Conservation (phyloP, 495 filamentous ascomycete species). For the Aspergillus diversus region DNA sequence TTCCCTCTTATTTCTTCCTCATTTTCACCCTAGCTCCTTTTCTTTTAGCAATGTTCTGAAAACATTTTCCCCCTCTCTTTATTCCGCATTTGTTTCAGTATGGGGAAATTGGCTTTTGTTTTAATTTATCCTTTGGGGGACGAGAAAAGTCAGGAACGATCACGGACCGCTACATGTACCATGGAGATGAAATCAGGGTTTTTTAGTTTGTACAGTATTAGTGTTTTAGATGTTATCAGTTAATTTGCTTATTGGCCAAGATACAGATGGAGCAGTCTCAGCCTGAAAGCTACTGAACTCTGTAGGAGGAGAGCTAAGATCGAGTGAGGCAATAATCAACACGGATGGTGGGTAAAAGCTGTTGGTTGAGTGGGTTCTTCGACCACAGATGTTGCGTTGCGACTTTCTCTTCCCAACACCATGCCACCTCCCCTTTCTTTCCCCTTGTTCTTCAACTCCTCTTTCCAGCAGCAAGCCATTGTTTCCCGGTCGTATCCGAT, state of each 20-base stretch:
- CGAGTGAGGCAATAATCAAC: background rate
- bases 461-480: conserved; percentile 11
- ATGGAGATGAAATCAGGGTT: conserved; percentile 12
- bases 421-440: conserved; percentile 19
- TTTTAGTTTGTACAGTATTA: conserved; percentile 22
- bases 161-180: conserved; percentile 4
- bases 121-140: conserved; percentile 26
- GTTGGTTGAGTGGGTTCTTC: conserved; percentile 5
- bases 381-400: background rate
- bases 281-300: conserved; percentile 2
- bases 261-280: background rate
- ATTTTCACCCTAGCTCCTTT: conserved; percentile 9
- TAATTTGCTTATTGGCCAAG: conserved; percentile 9
- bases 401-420: background rate
- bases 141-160: conserved; percentile 28
- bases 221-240: conserved; percentile 14
- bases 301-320: conserved; percentile 5
- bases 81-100: conserved; percentile 20
- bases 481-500: conserved; percentile 15
- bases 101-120: conserved; percentile 19
- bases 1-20: conserved; percentile 20
- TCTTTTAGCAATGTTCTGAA: conserved; percentile 10
- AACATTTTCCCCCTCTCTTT: background rate
- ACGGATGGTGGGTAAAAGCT: background rate
- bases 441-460: conserved; percentile 5